Evolutionary conservation across 2,329 filamentous ascomycete genomes (phyloP), one percentile per base, ranked within the genome.

Genomic region (Graphilbum fragrans): DNA sequence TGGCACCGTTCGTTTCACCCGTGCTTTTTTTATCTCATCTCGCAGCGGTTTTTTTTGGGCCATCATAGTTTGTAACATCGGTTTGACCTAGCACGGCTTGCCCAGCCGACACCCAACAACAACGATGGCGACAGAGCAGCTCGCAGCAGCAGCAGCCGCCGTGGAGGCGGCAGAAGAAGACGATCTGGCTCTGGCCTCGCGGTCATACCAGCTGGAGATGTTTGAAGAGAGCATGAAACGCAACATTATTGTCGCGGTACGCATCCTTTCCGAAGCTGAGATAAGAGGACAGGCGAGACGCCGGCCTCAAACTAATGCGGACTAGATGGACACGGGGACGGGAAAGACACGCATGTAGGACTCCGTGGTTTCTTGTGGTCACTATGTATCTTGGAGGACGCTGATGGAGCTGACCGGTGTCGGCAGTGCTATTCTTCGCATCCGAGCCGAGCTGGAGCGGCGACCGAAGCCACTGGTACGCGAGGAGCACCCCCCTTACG

Each of bases 271-370:
- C n/a, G 25, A 12, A 27, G 21, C 25, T 29, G 8, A 8, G 8
- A 29, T 14, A 14, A 14, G 25, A 8, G 25, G 10, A 22, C 7
- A 18, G 23, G 4, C 6, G n/a, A 17, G 20, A 34, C 14, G 10
- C 21, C 5, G n/a, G 10, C 18, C 6, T 17, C n/a, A 27, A 5
- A 12, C 27, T 39, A 17, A 23, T 19, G 25, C 22, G 33, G 14
- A 12, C 46, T n/a, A 82, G 80, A 87, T 87, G 82, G 82, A 84
- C 47, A 88, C 83, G 0, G 83, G 83, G 1, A 85, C 74, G 48
- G 83, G 83, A 2, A 88, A 88, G 56, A 87, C 83, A 3, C 77
- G 82, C 49, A 73, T 87, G 81, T 85, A 69, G 60, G 70, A 59
- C 10, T 32, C 44, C 21, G 6, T 31, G 31, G 29, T 35, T 29